phyloP scores from a whole-genome alignment of 1,139 yeast species.

The Blastobotrys malaysiensis region DNA sequence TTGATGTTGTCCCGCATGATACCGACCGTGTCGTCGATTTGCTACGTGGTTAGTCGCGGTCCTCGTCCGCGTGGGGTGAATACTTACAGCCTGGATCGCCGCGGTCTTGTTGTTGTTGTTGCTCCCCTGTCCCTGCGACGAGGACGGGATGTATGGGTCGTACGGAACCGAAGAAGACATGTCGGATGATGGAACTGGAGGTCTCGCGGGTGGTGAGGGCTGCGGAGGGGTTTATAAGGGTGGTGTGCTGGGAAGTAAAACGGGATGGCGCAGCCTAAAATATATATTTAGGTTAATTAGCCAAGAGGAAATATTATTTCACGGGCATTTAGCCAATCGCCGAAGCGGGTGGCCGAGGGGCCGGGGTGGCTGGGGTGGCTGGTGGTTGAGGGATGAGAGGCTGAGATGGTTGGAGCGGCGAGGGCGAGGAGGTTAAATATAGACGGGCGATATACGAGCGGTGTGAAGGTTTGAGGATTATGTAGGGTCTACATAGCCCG shows the following conservation, averaged over 20 bases:
- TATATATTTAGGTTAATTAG: not conserved
- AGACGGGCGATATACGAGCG: no score
- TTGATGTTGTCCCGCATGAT: conserved; percentile 97
- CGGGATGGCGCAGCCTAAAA: conserved; percentile 4
- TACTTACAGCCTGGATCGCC: conserved; percentile 74
- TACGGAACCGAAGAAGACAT: conserved; percentile 85
- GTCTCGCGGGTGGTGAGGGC: not conserved
- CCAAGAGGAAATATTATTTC: not conserved
- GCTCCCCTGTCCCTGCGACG: conserved; percentile 37
- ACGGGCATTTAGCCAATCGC: no score
- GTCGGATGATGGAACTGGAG: not conserved
- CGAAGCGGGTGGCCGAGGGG: no score
- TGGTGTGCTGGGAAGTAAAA: not conserved
- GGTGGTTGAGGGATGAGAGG: no score
- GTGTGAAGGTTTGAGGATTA: no score
- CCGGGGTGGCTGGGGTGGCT: no score
- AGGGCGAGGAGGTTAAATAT: no score
- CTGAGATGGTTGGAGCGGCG: no score
- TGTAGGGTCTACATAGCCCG: no score
- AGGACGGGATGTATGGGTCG: conserved; percentile 79
- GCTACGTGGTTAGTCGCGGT: conserved; percentile 38
- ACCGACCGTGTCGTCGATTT: conserved; percentile 95
- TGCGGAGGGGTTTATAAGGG: not conserved
- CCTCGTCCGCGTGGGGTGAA: not conserved
- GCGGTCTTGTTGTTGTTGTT: conserved; percentile 58